Percentiles rank a stretch among this genome's conserved stretches.
These are phyloP conservation scores for Sphaerulina populicola DNA, from an alignment of 2,329 filamentous ascomycete genomes.

Conservation along the genomic window DNA sequence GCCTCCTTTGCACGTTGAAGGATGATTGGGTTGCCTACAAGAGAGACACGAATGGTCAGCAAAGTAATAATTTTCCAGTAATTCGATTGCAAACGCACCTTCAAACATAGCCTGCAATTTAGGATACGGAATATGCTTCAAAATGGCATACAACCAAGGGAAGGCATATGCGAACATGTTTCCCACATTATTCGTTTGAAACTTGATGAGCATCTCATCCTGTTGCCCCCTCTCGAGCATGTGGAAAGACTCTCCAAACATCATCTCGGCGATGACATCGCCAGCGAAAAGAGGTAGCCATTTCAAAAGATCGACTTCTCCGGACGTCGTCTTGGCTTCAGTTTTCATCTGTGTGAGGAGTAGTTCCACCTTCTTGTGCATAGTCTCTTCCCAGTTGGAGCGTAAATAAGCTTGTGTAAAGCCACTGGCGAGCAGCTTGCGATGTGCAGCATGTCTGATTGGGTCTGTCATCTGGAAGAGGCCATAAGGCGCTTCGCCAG, in stretches of 20 bases:
- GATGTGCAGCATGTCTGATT: slow-evolving; percentile 28
- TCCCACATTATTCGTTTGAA: background rate
- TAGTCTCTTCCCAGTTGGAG: slow-evolving; percentile 31
- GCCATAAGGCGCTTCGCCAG: slow-evolving; percentile 14
- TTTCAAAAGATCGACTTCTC: slow-evolving; percentile 33
- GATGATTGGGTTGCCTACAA: slow-evolving; percentile 5
- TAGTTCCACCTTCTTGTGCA: slow-evolving; percentile 28
- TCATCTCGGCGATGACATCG: slow-evolving; percentile 33
- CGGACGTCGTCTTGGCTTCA: slow-evolving; percentile 23
- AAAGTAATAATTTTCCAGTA: background rate
- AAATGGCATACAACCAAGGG: slow-evolving; percentile 8
- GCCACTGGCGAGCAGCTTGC: slow-evolving; percentile 31
- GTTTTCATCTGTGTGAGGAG: slow-evolving; percentile 30
- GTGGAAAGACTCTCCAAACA: slow-evolving; percentile 34
- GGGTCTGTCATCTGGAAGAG: slow-evolving; percentile 34
- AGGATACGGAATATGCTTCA: slow-evolving; percentile 9
- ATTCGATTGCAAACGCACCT: background rate
- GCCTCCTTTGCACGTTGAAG: slow-evolving; percentile 6
- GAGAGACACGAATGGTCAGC: too few relatives aligned
- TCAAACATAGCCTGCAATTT: background rate
- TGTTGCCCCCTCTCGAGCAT: slow-evolving; percentile 31
- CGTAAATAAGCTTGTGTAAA: slow-evolving; percentile 31
- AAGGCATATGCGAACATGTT: slow-evolving; percentile 10
- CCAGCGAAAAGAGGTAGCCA: slow-evolving; percentile 36
- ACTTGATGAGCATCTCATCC: slow-evolving; percentile 4